Percentiles rank a stretch among this genome's conserved stretches.
Conservation (phyloP, 371 early-diverging fungal genomes). For the Batrachochytrium dendrobatidis region DNA sequence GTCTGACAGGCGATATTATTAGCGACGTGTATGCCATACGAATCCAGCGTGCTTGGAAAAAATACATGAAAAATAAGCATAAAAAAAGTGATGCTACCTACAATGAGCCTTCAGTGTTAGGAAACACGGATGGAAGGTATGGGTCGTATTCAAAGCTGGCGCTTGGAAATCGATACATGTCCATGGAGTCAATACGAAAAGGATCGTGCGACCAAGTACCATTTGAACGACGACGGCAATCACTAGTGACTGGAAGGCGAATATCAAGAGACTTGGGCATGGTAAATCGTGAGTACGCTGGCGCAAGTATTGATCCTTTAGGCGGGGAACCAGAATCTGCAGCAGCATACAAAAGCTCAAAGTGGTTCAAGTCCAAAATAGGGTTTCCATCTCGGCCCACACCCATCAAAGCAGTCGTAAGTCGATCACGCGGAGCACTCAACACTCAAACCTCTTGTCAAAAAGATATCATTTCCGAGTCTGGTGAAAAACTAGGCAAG, state of each 20-base stretch:
- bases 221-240: not conserved
- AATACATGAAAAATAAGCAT: not conserved
- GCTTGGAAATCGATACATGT: no score
- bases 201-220: not conserved
- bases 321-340: not conserved
- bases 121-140: no score
- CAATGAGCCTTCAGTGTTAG: no score
- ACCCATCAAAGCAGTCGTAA: not conserved
- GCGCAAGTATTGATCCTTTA: not conserved
- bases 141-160: no score
- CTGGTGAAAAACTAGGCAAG: not conserved
- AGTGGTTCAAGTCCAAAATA: not conserved
- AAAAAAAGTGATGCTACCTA: no score
- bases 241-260: no score
- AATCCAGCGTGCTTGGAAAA: not conserved
- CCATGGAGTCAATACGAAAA: no score
- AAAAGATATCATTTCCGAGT: not conserved
- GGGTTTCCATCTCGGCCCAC: slow-evolving; percentile 1
- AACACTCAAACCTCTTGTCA: no score
- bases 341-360: not conserved
- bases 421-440: not conserved
- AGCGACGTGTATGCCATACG: not conserved
- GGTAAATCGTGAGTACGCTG: no score
- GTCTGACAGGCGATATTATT: not conserved
- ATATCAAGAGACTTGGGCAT: no score